These are phyloP conservation scores for Skeletonema grethae DNA, from an alignment of 108 stramenopile species.

Conservation along the genomic window DNA sequence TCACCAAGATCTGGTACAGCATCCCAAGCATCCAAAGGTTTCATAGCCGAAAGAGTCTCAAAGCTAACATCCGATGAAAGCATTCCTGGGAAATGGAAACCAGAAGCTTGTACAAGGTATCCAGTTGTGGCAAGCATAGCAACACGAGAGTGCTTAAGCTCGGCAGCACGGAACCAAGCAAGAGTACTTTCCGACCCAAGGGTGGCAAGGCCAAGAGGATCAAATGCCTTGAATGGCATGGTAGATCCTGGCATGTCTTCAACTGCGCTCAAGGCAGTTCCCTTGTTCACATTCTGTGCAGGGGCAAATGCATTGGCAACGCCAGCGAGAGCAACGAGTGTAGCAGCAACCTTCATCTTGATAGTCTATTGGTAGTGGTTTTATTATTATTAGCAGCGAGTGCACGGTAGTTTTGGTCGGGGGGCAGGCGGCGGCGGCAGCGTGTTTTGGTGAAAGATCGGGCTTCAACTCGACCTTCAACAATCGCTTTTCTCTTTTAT, in stretches of 20 bases:
- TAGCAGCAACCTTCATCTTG: slow-evolving; percentile 65
- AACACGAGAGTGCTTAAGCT: slow-evolving; percentile 89
- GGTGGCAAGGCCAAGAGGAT: slow-evolving; percentile 57
- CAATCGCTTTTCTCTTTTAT: neutral
- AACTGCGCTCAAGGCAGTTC: slow-evolving; percentile 31
- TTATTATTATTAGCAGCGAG: slow-evolving; percentile 3
- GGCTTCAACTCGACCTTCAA: slow-evolving; percentile 2
- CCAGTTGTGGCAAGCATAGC: slow-evolving; percentile 84
- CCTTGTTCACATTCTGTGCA: slow-evolving; percentile 20
- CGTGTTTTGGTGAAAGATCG: slow-evolving; percentile 5
- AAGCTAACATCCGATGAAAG: slow-evolving; percentile 48
- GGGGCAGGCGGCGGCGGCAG: no score
- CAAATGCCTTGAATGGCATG: slow-evolving; percentile 42
- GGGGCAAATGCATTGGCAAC: slow-evolving; percentile 45
- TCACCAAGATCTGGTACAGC: slow-evolving; percentile 39
- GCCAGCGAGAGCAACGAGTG: slow-evolving; percentile 64
- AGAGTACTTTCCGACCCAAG: slow-evolving; percentile 63
- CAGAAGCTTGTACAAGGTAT: slow-evolving; percentile 58
- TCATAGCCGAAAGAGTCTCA: slow-evolving; percentile 47
- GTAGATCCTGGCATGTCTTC: slow-evolving; percentile 37
- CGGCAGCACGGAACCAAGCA: slow-evolving; percentile 87
- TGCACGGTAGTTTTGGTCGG: neutral
- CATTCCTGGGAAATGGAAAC: slow-evolving; percentile 43
- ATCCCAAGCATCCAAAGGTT: slow-evolving; percentile 46
- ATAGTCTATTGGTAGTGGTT: slow-evolving; percentile 12